Evolutionary conservation across 768 basidiomycete species (phyloP), one percentile per base, ranked within the genome.

Genomic region (Auriscalpium microsporum): DNA sequence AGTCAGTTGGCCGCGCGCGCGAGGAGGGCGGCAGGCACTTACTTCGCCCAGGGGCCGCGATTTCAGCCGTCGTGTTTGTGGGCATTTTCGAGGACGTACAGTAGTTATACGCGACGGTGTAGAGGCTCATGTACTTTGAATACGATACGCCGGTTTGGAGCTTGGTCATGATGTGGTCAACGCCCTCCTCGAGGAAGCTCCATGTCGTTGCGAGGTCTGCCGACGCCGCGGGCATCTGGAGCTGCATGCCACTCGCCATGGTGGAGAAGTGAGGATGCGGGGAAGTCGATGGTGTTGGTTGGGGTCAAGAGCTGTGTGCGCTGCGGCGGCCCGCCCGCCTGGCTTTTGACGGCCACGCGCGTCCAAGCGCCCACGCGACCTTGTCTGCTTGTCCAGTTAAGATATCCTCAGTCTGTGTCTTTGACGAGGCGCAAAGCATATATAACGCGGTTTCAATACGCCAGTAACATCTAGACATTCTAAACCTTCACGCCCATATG

Each of bases 61-160:
- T 62, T n/a, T 65, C 64, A 23, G 74, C 71, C 17, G 74, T 71
- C 21, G 66, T 72, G 48, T 77, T 76, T 64, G 68, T 62, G 19
- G 79, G 81, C 84, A 86, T 87, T 69, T 84, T 86, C 3, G 87
- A 88, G 33, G 87, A 88, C 28, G 91, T 97, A 67, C 96, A 99
- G 69, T 95, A 98, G 75, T 98, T 97, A 78, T 99, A 98, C 9
- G 91, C 89, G 52, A 93, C 90, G 21, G 94, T 95, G 72, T 97
- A 93, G 57, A 84, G 75, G 59, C 69, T 79, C 90, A 87, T 92
- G 68, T 92, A 91, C 78, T 83, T 90, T 57, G 87, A 87, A 72
- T 89, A 90, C 19, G 90, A 90, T 52, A 93, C 86, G 57, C 90
- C 90, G 0, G 87, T 89, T 65, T 90, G 87, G 17, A 91, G 76